Evolutionary conservation across 106 monocot species (phyloP).

Genomic region (Ottelia alismoides): DNA sequence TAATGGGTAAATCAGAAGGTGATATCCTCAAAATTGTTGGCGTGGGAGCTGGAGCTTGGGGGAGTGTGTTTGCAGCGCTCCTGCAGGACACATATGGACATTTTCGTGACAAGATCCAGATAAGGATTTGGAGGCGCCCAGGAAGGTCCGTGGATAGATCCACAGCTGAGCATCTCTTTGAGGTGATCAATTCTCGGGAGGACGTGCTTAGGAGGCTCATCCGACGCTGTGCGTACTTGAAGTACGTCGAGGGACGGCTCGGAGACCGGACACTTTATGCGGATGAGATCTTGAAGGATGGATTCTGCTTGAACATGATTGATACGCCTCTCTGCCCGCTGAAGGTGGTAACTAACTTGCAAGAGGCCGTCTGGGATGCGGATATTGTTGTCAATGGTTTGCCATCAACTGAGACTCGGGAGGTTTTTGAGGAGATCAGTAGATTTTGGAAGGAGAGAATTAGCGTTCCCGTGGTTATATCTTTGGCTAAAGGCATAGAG

Average conservation of each 20-base stretch:
- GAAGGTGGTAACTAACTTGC: constrained; percentile 85
- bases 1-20: constrained; percentile 54
- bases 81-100: constrained; percentile 73
- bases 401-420: constrained; percentile 77
- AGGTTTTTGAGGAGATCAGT: constrained; percentile 67
- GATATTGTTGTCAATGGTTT: constrained; percentile 85
- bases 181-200: constrained; percentile 78
- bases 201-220: constrained; percentile 60
- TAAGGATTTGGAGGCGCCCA: constrained; percentile 66
- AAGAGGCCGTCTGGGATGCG: constrained; percentile 92
- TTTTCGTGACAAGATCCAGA: constrained; percentile 61
- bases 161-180: constrained; percentile 76
- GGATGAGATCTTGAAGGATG: constrained; percentile 83
- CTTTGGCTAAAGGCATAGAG: constrained; percentile 81
- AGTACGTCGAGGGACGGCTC: constrained; percentile 73
- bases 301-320: constrained; percentile 87
- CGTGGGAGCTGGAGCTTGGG: constrained; percentile 87
- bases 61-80: constrained; percentile 67
- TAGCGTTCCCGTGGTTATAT: constrained; percentile 45
- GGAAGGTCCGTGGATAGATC: constrained; percentile 53
- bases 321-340: constrained; percentile 79
- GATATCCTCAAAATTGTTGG: constrained; percentile 59
- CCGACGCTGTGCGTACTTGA: constrained; percentile 62
- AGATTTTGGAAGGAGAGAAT: constrained; percentile 87
- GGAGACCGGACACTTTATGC: constrained; percentile 65